Conservation (phyloP, 2,329 filamentous ascomycete genomes). For the Penicillium oxalicum region DNA sequence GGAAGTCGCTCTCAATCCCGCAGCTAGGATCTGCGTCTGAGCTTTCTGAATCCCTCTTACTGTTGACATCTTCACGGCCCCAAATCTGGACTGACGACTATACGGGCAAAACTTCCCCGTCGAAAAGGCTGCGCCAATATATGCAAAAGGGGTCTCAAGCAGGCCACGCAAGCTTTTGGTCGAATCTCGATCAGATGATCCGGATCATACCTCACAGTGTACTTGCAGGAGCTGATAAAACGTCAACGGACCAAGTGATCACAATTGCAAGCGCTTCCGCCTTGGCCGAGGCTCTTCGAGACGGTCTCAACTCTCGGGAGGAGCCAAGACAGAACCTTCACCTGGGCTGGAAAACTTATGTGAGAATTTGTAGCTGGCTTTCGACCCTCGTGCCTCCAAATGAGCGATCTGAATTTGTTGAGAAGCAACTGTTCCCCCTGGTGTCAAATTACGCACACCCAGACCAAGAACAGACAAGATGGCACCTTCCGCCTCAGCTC, state of each 20-base stretch:
- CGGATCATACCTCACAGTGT: slow-evolving; percentile 49
- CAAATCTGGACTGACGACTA: slow-evolving; percentile 68
- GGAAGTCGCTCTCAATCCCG: slow-evolving; percentile 64
- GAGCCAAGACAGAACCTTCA: slow-evolving; percentile 65
- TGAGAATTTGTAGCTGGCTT: slow-evolving; percentile 56
- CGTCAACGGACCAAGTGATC: slow-evolving; percentile 17
- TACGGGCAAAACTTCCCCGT: slow-evolving; percentile 51
- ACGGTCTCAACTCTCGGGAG: slow-evolving; percentile 66
- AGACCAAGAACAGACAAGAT: slow-evolving; percentile 41
- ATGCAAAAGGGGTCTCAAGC: slow-evolving; percentile 78
- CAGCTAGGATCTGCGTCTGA: slow-evolving; percentile 71
- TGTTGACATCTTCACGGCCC: slow-evolving; percentile 59
- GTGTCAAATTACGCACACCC: slow-evolving; percentile 50
- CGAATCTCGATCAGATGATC: slow-evolving; percentile 58
- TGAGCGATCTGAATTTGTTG: slow-evolving; percentile 42
- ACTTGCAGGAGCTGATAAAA: slow-evolving; percentile 25
- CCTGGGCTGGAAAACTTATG: slow-evolving; percentile 69
- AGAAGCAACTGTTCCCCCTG: slow-evolving; percentile 47
- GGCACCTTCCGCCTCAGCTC: slow-evolving; percentile 44
- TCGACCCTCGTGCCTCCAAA: slow-evolving; percentile 44
- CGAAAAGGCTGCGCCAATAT: slow-evolving; percentile 61
- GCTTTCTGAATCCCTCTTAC: slow-evolving; percentile 60
- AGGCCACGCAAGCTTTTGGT: slow-evolving; percentile 69
- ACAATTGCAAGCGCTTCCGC: slow-evolving; percentile 50
- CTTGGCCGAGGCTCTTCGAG: slow-evolving; percentile 62